A percentile compares a stretch with the other conserved stretches of the same genome.
phyloP scores from a whole-genome alignment of 2,329 filamentous ascomycete species.

The Ceratocystis eucalypticola region DNA sequence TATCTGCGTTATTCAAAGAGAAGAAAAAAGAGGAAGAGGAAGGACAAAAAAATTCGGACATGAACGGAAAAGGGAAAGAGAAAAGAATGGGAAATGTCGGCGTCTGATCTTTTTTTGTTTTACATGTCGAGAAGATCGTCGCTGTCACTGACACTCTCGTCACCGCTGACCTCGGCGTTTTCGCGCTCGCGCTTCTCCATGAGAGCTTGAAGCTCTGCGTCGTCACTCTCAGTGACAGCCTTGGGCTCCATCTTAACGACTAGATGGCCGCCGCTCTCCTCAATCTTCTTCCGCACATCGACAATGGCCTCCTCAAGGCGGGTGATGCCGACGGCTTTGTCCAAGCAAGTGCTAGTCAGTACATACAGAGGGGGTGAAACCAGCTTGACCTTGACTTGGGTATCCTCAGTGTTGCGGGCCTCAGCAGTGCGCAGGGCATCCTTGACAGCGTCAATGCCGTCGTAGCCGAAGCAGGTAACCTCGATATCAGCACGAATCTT shows the following conservation, averaged over 20 bases:
- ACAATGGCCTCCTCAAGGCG: slow-evolving; percentile 79
- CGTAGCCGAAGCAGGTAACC: slow-evolving; percentile 88
- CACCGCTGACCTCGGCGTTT: slow-evolving; percentile 94
- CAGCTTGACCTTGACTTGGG: slow-evolving; percentile 93
- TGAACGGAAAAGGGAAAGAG: background rate
- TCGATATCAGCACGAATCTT: slow-evolving; percentile 98
- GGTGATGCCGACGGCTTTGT: slow-evolving; percentile 77
- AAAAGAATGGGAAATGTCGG: slow-evolving; percentile 9
- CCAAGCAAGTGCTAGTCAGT: slow-evolving; percentile 84
- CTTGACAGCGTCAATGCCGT: slow-evolving; percentile 98
- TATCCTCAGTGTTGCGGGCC: slow-evolving; percentile 79
- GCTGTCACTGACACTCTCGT: slow-evolving; percentile 90
- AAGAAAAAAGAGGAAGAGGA: background rate
- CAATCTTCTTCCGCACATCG: slow-evolving; percentile 72
- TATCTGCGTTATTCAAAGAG: background rate
- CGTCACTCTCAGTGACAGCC: slow-evolving; percentile 96
- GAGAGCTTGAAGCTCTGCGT: slow-evolving; percentile 87
- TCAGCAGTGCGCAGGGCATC: slow-evolving; percentile 80
- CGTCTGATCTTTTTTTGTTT: background rate
- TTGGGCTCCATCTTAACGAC: slow-evolving; percentile 97
- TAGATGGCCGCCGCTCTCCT: slow-evolving; percentile 61
- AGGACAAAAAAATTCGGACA: background rate
- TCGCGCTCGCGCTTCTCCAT: slow-evolving; percentile 99
- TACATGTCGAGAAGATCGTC: slow-evolving; percentile 44
- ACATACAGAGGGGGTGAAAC: slow-evolving; percentile 97